phyloP scores from a whole-genome alignment of 352 stramenopile species.

The Pythium guiyangense region DNA sequence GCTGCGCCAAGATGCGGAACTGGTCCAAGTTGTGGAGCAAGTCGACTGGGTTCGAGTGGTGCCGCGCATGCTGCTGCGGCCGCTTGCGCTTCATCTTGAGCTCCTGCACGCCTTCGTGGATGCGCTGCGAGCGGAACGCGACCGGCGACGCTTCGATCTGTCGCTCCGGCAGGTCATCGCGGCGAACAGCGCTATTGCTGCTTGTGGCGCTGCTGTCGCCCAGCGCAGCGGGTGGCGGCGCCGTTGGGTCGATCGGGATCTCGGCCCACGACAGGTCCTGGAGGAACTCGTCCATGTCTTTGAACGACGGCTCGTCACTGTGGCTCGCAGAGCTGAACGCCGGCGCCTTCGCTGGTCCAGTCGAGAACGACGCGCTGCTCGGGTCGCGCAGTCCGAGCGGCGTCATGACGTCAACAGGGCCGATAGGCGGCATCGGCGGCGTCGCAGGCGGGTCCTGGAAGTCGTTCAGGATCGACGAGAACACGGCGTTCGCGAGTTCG shows the following conservation, averaged over 20 bases:
- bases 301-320: slow-evolving; percentile 23
- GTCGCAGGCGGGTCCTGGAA: slow-evolving; percentile 14
- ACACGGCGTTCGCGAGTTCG: slow-evolving; percentile 16
- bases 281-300: slow-evolving; percentile 55
- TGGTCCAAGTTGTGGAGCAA: slow-evolving; percentile 74
- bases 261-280: slow-evolving; percentile 27
- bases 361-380: background rate
- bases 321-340: background rate
- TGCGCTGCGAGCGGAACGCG: slow-evolving; percentile 54
- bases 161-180: slow-evolving; percentile 6
- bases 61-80: slow-evolving; percentile 40
- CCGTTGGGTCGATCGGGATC: slow-evolving; percentile 1
- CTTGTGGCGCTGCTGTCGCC: background rate
- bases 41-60: slow-evolving; percentile 77
- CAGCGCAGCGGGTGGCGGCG: background rate
- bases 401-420: slow-evolving; percentile 24
- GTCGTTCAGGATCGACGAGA: slow-evolving; percentile 20
- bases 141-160: slow-evolving; percentile 23
- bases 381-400: slow-evolving; percentile 7
- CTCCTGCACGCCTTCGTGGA: slow-evolving; percentile 60
- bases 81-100: slow-evolving; percentile 83
- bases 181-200: slow-evolving; percentile 1
- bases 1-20: slow-evolving; percentile 58
- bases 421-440: slow-evolving; percentile 16
- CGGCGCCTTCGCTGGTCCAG: background rate